Base-by-base conservation (phyloP, 2,329 filamentous ascomycete genomes). In the Chaetomiaceae sp. region DNA sequence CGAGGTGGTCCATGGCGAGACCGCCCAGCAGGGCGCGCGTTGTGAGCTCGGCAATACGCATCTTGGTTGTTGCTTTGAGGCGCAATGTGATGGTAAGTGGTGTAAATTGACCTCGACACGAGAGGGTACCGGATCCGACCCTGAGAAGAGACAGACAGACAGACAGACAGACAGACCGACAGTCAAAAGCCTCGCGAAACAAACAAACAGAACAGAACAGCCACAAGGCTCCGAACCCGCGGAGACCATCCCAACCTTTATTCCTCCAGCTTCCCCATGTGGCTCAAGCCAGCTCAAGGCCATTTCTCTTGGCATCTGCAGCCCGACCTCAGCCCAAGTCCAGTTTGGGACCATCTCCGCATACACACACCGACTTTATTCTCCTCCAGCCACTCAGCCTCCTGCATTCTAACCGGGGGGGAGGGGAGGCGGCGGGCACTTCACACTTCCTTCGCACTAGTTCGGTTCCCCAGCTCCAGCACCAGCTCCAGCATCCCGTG, bases 21-120 rank as follows among this genome's bases (percentile, higher is more conserved):
- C 54, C 48, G 45, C 48, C 18, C 25, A 55, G 32, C 14, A 58
- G 48, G 36, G 48, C 37, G 21, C 48, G 54, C 33, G 49, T 13
- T 16, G 56, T 18, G 27, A 54, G 9, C 20, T 51, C 37, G 34
- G 18, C 40, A 45, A 51, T 14, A 44, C 44, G 51, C 55, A 57
- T 55, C 13, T 50, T 55, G 40, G 25, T 14, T 6, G 29, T 36
- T 37, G 5, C 38, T 25, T 2, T 18, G 9, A 13, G 9, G 5
- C 21, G 16, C n/a, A 20, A 1, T 32, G 16, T 18, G 1, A 7
- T 5, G 11, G 14, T 27, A 3, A 13, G 1, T 11, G 21, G 11
- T 5, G n/a, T 16, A 4, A 5, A 21, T 23, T 10, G 37, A 3
- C 6, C 5, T 14, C 9, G 8, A 16, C 13, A 13, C 27, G 38